Percentiles rank a stretch among this genome's conserved stretches.
phyloP scores from a whole-genome alignment of 306 rosid species.

The Senna siamea region DNA sequence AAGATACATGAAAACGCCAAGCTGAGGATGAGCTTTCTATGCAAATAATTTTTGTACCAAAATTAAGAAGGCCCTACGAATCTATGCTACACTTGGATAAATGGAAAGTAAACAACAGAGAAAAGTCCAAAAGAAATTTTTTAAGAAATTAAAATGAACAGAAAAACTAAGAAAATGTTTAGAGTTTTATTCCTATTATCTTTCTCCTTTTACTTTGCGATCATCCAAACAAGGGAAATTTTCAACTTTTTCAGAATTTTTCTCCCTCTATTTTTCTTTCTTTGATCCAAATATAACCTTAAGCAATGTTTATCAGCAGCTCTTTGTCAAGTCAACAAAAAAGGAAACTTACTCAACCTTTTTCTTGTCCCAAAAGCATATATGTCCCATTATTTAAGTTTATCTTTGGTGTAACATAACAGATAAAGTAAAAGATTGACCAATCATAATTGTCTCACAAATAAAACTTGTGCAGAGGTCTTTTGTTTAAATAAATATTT shows the following conservation, averaged over 20 bases:
- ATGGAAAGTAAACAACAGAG: not conserved
- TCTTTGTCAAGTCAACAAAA: slow-evolving; percentile 10
- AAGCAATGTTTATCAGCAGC: slow-evolving; percentile 23
- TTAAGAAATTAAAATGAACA: not conserved
- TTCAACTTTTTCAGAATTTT: not conserved
- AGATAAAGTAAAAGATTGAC: slow-evolving; percentile 7
- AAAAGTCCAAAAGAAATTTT: not conserved
- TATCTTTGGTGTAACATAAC: slow-evolving; percentile 5
- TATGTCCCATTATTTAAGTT: slow-evolving; percentile 13
- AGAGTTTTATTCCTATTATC: not conserved
- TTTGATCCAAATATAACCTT: not conserved
- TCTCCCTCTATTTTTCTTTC: slow-evolving; percentile 1
- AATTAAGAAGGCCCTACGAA: slow-evolving; percentile 8
- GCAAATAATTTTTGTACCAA: slow-evolving; percentile 26
- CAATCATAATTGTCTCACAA: slow-evolving; percentile 28
- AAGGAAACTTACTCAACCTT: slow-evolving; percentile 25
- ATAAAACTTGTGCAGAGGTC: slow-evolving; percentile 19
- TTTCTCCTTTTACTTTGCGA: not conserved
- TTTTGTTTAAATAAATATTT: slow-evolving; percentile 4
- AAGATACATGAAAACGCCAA: slow-evolving; percentile 35
- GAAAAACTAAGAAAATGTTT: not conserved
- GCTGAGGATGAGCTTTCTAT: slow-evolving; percentile 7
- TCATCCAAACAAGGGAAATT: not conserved
- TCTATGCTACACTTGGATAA: not conserved
- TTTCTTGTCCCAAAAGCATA: slow-evolving; percentile 22